A percentile compares a stretch with the other conserved stretches of the same genome.
phyloP scores from a whole-genome alignment of 345 rosid species.

The Eucalyptus pauciflora region DNA sequence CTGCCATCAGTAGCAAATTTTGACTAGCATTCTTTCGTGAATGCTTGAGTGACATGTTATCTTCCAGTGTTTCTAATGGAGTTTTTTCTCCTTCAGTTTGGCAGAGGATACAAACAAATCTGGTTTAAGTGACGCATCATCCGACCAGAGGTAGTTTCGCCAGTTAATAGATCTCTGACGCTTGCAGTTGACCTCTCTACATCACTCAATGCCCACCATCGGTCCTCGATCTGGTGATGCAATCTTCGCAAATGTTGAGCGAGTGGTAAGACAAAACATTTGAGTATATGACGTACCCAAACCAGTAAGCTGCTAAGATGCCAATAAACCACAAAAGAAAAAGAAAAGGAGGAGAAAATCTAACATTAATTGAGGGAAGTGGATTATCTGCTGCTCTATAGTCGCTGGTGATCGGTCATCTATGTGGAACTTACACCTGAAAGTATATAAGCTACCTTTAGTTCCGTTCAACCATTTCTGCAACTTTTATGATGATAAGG shows the following conservation, averaged over 20 bases:
- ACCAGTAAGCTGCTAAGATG: background rate
- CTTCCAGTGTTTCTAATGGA: background rate
- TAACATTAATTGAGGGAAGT: background rate
- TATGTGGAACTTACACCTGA: background rate
- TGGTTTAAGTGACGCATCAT: background rate
- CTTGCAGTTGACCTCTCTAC: background rate
- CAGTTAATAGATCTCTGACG: background rate
- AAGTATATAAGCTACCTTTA: background rate
- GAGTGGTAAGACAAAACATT: constrained; percentile 32
- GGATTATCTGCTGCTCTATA: background rate
- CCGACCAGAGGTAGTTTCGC: background rate
- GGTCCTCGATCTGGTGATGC: constrained; percentile 92
- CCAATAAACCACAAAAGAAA: background rate
- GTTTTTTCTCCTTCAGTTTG: background rate
- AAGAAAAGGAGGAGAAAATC: background rate
- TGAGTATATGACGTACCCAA: background rate
- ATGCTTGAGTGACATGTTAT: background rate
- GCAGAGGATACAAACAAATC: background rate
- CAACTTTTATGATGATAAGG: background rate
- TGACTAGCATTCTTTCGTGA: background rate
- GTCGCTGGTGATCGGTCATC: background rate
- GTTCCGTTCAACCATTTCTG: background rate
- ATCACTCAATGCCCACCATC: constrained; percentile 42
- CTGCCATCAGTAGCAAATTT: background rate
- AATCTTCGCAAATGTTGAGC: constrained; percentile 77